Conservation (phyloP, 1,139 yeast species). For the Arxiozyma slooffiae region DNA sequence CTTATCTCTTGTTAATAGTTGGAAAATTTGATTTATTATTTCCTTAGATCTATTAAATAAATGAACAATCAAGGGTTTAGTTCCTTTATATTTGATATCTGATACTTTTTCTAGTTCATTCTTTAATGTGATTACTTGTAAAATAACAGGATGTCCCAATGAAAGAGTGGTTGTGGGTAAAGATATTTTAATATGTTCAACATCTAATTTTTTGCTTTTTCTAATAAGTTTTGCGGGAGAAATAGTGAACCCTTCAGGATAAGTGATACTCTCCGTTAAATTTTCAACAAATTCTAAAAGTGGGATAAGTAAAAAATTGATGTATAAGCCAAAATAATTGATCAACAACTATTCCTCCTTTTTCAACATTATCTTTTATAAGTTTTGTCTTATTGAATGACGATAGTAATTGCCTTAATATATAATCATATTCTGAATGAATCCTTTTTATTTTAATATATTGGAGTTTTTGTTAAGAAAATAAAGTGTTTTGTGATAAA, state of each 20-base stretch:
- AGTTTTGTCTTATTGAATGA: not conserved
- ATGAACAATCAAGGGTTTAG: constrained; percentile 1
- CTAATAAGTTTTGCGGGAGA: constrained; percentile 6
- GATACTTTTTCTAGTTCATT: constrained; percentile 9
- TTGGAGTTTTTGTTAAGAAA: not conserved
- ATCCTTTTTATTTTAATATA: not conserved
- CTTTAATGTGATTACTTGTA: constrained; percentile 20
- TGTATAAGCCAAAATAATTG: constrained; percentile 11
- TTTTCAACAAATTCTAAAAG: constrained; percentile 19
- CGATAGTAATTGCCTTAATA: not conserved
- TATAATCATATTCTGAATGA: not conserved
- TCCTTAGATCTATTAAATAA: constrained; percentile 1
- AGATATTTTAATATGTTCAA: not conserved
- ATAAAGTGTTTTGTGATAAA: not conserved
- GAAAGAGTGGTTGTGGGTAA: constrained; percentile 7
- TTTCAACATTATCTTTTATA: not conserved
- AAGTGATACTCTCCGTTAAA: constrained; percentile 21
- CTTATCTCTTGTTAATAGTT: constrained; percentile 2
- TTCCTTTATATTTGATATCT: constrained; percentile 1
- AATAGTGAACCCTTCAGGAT: constrained; percentile 14
- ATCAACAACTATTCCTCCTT: constrained; percentile 1
- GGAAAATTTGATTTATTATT: constrained; percentile 5
- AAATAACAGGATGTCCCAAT: constrained; percentile 20
- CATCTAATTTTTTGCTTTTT: not conserved
- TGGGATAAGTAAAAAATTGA: constrained; percentile 13